Conservation (phyloP, 305 asterid genomes). For the Salvia sclarea region DNA sequence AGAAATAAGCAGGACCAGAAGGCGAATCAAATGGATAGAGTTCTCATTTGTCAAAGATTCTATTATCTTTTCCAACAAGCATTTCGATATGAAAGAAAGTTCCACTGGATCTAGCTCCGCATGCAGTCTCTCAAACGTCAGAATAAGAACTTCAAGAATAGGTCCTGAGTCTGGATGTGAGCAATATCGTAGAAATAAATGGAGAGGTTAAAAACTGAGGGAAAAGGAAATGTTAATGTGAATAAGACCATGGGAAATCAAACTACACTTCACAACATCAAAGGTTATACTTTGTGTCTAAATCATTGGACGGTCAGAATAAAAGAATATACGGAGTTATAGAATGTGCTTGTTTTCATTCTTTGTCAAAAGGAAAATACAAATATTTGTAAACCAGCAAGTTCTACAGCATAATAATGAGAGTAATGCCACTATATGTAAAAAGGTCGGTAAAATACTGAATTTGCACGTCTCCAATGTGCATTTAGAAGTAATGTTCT, state of each 20-base stretch:
- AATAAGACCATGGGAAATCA: conserved; percentile 2
- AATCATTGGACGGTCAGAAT: too few species aligned
- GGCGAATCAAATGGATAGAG: conserved; percentile 50
- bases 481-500: not conserved
- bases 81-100: conserved; percentile 52
- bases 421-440: not conserved
- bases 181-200: conserved; percentile 27
- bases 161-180: conserved; percentile 52
- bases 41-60: conserved; percentile 45
- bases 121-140: conserved; percentile 65
- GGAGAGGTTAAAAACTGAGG: not conserved
- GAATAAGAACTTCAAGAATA: conserved; percentile 61
- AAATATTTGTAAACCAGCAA: too few species aligned
- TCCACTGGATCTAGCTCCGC: conserved; percentile 59
- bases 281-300: conserved; percentile 15
- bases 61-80: conserved; percentile 55
- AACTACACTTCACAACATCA: conserved; percentile 10
- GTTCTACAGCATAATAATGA: conserved; percentile 6
- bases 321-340: not conserved
- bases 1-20: conserved; percentile 65
- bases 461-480: not conserved
- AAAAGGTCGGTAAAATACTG: not conserved
- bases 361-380: too few species aligned
- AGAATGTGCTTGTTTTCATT: conserved; percentile 15
- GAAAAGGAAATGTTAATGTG: not conserved